Evolutionary conservation across 768 basidiomycete species (phyloP), one percentile per base, ranked within the genome.

Genomic region (Boletus eberwhitei): DNA sequence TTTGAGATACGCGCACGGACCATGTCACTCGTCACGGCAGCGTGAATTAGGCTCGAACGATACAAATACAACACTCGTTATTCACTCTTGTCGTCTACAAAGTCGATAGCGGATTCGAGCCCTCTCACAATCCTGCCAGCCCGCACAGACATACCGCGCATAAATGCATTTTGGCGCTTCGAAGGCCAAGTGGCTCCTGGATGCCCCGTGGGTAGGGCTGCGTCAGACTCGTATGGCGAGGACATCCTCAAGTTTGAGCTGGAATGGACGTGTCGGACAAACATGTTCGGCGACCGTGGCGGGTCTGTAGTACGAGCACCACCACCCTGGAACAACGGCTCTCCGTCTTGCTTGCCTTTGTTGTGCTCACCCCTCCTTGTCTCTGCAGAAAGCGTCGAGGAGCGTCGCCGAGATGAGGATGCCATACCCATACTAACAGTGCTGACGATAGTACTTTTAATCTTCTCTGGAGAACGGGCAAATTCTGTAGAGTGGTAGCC

Each of bases 31-130:
- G 17, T 24, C 31, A 19, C 1, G 1, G 1, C 22, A 22, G 22
- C 22, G 3, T 22, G 22, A 31, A 47, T 44, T 36, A 19, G 5
- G 13, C n/a, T n/a, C n/a, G n/a, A n/a, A n/a, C n/a, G n/a, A 0
- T 14, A 32, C 19, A 26, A 46, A 19, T 16, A 26, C 39, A 12
- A 0, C 3, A 38, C 13, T 16, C 2, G 5, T 59, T 26, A 59
- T n/a, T 13, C 14, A 11, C 37, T 39, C 50, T 60, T 60, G 11
- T 63, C 66, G 57, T 76, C 75, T 21, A 75, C 75, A 55, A 76
- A 76, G 54, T 76, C 75, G 36, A 76, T 67, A 0, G 75, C 74
- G 5, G 74, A 71, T 56, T 76, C 75, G 52, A 76, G 62, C 26
- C 71, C 69, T 40, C 63, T 67, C 17, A 75, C 75, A 19, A 78